phyloP scores from a whole-genome alignment of 1,284 basidiomycete species.

The Anthracocystis panici-leucophaei region DNA sequence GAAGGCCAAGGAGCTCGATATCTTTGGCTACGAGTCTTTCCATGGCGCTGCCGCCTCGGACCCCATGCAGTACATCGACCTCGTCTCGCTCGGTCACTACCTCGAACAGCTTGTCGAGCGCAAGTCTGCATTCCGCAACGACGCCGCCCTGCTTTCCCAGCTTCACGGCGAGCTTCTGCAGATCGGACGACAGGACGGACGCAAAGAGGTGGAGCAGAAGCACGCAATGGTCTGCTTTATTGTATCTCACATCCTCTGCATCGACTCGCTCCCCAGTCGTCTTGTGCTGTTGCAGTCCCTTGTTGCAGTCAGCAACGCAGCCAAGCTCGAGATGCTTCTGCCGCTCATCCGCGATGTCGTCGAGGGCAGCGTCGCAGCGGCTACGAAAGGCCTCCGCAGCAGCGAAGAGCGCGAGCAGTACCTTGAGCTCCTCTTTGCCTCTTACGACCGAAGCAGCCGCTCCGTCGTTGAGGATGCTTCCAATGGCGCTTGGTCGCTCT shows the following conservation, averaged over 20 bases:
- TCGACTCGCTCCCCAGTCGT: conserved; percentile 74
- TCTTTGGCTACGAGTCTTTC: conserved; percentile 85
- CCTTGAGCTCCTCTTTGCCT: conserved; percentile 73
- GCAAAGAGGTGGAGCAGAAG: conserved; percentile 77
- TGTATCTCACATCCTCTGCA: conserved; percentile 81
- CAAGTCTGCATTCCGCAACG: conserved; percentile 74
- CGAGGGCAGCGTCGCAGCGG: conserved; percentile 7
- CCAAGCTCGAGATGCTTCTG: conserved; percentile 77
- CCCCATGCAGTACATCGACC: conserved; percentile 81
- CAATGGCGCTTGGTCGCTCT: conserved; percentile 52
- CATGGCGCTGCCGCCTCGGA: conserved; percentile 77
- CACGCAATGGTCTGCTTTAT: conserved; percentile 82
- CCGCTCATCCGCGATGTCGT: conserved; percentile 75
- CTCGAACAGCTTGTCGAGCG: conserved; percentile 73
- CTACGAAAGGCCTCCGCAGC: conserved; percentile 20
- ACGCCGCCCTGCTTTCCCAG: conserved; percentile 76
- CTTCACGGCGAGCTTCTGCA: conserved; percentile 77
- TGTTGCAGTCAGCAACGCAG: conserved; percentile 75
- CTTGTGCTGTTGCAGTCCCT: conserved; percentile 76
- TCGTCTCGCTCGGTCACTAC: conserved; percentile 79
- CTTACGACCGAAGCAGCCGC: conserved; percentile 72
- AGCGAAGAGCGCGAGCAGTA: conserved; percentile 67
- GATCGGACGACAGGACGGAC: conserved; percentile 73
- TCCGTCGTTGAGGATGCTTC: conserved; percentile 75
- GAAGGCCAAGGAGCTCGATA: conserved; percentile 70